Base-by-base conservation (phyloP, 257 asterid genomes). In the Capsicum baccatum region DNA sequence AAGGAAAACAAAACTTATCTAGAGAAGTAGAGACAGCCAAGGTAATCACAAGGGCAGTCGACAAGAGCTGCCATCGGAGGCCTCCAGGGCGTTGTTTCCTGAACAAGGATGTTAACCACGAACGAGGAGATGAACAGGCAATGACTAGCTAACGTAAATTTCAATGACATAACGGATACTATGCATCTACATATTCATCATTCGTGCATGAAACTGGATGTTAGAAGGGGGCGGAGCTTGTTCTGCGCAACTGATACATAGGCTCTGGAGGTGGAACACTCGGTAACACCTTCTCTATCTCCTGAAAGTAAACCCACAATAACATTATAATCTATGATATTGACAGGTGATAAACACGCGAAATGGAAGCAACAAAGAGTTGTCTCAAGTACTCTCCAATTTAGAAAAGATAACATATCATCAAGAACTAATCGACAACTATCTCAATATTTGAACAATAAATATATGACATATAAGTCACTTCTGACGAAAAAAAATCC, bases 221-320 rank as follows among this genome's bases (percentile, higher is more conserved):
- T 90, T 84, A 90, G 82, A 90, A 44, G 13, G 90, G 83, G 21
- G 86, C 85, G 8, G 92, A 88, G 79, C 92, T 90, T 83, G 91
- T 88, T 85, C 91, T 81, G 21, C 91, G 87, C 66, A 90, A 86
- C 86, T 90, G 92, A 83, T 90, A 88, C 85, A 83, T 90, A 14
- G 90, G 91, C 86, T 90, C 91, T 13, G 87, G 90, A 59, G 83
- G 87, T 67, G 87, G 90, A 35, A 83, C 84, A 70, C 79, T 70
- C 16, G 91, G 87, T 44, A 90, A 74, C 50, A 85, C 83, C 84
- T 85, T 83, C 84, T 88, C 90, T 84, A 87, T 44, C 86, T 87
- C 91, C 92, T 90, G 85, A 71, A 85, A 74, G 52, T 68, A 67
- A 66, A 67, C 35, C 62, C 39, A 82, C 19, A 19, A 14, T 48